These are phyloP conservation scores for Dactylellina parvicollis DNA, from an alignment of 2,329 filamentous ascomycete genomes.

Conservation along the genomic window DNA sequence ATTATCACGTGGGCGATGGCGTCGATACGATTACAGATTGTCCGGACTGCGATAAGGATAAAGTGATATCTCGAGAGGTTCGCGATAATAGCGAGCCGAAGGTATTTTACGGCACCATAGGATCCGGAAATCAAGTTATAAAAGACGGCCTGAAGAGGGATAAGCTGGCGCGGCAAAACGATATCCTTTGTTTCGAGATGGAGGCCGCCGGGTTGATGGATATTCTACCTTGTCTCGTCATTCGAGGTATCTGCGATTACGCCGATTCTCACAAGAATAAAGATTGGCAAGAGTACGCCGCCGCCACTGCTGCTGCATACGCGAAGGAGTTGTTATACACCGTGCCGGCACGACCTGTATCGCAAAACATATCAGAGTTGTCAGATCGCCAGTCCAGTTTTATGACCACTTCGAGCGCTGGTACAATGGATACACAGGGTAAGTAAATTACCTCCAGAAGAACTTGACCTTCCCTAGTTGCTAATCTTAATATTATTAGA, in stretches of 20 bases:
- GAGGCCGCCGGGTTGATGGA: constrained; percentile 40
- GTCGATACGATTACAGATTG: too few relatives aligned
- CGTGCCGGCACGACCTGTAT: not conserved
- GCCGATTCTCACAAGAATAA: constrained; percentile 45
- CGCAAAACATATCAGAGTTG: not conserved
- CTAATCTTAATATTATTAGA: not conserved
- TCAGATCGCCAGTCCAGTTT: not conserved
- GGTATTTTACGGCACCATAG: constrained; percentile 32
- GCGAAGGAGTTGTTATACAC: constrained; percentile 28
- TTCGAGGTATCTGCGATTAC: constrained; percentile 44
- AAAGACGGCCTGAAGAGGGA: constrained; percentile 41
- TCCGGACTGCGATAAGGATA: not conserved
- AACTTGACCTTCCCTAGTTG: not conserved
- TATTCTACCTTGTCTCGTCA: constrained; percentile 22
- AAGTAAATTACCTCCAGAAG: not conserved
- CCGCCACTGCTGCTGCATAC: constrained; percentile 33
- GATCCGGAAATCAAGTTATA: constrained; percentile 37
- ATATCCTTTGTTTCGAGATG: constrained; percentile 41
- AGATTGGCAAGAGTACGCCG: constrained; percentile 34
- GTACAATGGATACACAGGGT: not conserved
- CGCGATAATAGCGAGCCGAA: not conserved
- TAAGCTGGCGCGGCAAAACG: not conserved
- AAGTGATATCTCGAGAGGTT: not conserved
- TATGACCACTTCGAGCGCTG: not conserved
- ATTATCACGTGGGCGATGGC: constrained; percentile 9